Base-by-base conservation (phyloP, 2,329 filamentous ascomycete genomes). In the Penicillium sp. region DNA sequence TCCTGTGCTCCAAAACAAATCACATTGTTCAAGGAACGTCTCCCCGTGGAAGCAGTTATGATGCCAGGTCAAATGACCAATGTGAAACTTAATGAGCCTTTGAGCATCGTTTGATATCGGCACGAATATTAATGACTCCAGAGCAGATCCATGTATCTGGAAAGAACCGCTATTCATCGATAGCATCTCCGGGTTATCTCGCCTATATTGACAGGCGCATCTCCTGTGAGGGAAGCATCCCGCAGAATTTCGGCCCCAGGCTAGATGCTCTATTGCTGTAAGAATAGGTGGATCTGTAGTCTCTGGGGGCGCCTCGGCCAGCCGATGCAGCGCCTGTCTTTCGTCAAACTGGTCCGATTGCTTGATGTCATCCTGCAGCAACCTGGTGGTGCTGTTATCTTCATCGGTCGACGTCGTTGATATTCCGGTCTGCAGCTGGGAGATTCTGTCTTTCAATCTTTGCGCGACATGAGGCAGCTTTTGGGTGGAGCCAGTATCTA, bases 201-300 rank as follows among this genome's bases (percentile, higher is more conserved):
- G 62, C 53, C 65, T 64, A 56, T 71, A 71, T 22, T 70, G 67
- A 26, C 70, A 72, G 26, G 67, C 64, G 53, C 76, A 76, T 17
- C 68, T 65, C 13, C 73, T 67, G 53, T 78, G 76, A 2, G 76
- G 76, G 51, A 72, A 78, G 58, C 76, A 78, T 5, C 69, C 66
- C 5, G 72, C 70, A 15, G 69, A 73, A 51, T 76, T 75, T 47
- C 76, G 72, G n/a, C 75, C 75, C 76, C 76, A 79, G 2, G 76
- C 75, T 17, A 78, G 69, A 63, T 76, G 73, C 63, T 79, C 76
- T 13, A 79, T 71, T 1, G 74, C 72, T 0, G 74, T 75, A 22
- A 77, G 62, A 22, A 73, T 67, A 0, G 75, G 70, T 2, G 72
- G 61, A 38, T 72, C 69, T 24, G 66, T 68, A 47, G 61, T 63